Conservation (phyloP, 208 protist species). For the Leishmania aethiopica region DNA sequence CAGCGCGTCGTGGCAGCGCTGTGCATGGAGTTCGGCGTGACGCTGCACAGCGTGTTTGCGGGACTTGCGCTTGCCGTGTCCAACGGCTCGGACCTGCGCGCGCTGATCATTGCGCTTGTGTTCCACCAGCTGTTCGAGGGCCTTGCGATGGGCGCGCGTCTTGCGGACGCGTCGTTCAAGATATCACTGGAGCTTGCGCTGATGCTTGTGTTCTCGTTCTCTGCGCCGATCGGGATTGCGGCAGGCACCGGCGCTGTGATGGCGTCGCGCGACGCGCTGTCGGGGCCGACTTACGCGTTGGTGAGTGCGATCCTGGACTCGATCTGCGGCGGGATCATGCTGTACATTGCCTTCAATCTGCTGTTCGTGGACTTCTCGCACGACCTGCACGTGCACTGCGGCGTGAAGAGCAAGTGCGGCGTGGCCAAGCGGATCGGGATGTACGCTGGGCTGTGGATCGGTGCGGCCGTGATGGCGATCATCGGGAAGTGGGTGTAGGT, state of each 20-base stretch:
- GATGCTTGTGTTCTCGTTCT: conserved; percentile 50
- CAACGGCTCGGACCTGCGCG: conserved; percentile 29
- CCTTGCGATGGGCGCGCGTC: conserved; percentile 53
- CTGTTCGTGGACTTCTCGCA: conserved; percentile 61
- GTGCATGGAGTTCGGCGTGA: conserved; percentile 72
- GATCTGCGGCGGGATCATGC: conserved; percentile 70
- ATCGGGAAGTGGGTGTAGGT: conserved; percentile 48
- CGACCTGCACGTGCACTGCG: conserved; percentile 42
- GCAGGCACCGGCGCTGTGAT: conserved; percentile 33
- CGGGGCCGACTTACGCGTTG: conserved; percentile 33
- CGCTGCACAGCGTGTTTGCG: conserved; percentile 72
- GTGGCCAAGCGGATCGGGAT: conserved; percentile 29
- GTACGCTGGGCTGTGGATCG: conserved; percentile 45
- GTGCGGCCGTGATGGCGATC: conserved; percentile 46
- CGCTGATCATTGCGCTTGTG: conserved; percentile 54
- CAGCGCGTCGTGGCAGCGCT: conserved; percentile 44
- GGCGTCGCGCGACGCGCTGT: conserved; percentile 25
- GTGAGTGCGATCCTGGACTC: conserved; percentile 48
- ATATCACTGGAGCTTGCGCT: conserved; percentile 39
- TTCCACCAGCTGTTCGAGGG: conserved; percentile 83
- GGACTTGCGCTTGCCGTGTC: conserved; percentile 54
- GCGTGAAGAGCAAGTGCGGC: conserved; percentile 2
- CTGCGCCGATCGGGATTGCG: conserved; percentile 50
- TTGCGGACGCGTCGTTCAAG: conserved; percentile 55
- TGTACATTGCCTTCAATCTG: conserved; percentile 72